Conservation (phyloP, 495 filamentous ascomycete genomes). For the Aspergillus homomorphus region DNA sequence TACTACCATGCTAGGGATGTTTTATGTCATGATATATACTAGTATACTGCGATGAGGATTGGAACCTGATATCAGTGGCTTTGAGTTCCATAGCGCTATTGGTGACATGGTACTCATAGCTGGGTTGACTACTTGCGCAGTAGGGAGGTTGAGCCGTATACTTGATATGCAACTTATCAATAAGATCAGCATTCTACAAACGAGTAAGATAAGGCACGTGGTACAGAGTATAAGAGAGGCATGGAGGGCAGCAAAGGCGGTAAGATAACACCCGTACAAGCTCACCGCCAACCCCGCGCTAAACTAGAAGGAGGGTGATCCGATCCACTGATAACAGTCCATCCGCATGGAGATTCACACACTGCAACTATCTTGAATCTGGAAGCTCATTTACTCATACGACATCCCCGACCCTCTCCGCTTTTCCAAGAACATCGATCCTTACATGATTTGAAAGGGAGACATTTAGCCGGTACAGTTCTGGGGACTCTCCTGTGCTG, state of each 20-base stretch:
- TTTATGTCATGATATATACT: no score
- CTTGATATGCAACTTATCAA: no score
- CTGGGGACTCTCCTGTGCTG: constrained; percentile 28
- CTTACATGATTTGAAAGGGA: constrained; percentile 18
- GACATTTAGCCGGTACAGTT: constrained; percentile 25
- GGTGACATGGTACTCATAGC: no score
- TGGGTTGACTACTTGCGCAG: no score
- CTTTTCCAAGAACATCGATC: neutral
- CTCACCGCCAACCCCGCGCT: constrained; percentile 32
- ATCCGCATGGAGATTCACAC: constrained; percentile 22
- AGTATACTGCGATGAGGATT: no score
- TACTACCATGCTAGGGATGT: no score
- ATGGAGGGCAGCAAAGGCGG: constrained; percentile 17
- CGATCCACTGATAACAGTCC: constrained; percentile 27
- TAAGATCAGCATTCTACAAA: no score
- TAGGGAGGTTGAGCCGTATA: no score
- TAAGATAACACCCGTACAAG: constrained; percentile 9
- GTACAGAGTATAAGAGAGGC: no score
- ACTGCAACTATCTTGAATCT: constrained; percentile 11
- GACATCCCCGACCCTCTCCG: neutral
- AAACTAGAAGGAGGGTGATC: constrained; percentile 15
- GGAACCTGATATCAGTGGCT: no score
- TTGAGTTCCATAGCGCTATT: no score
- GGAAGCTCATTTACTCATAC: constrained; percentile 2
- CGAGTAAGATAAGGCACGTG: no score